phyloP scores from a whole-genome alignment of 768 basidiomycete species.

The Podaxis sp. region DNA sequence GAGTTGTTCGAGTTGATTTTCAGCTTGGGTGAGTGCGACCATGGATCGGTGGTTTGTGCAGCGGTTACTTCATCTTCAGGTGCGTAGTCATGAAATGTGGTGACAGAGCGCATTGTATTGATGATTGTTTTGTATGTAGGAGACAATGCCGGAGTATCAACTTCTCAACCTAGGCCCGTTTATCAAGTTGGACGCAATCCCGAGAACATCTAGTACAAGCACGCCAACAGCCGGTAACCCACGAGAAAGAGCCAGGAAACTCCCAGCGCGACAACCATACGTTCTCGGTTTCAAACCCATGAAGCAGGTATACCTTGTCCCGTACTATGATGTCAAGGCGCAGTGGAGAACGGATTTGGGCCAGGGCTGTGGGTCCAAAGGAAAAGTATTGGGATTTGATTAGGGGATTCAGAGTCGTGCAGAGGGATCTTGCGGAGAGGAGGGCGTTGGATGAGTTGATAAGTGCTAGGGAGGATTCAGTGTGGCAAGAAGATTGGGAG shows the following conservation, averaged over 20 bases:
- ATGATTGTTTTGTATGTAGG: neutral
- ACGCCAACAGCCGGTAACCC: neutral
- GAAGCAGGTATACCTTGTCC: neutral
- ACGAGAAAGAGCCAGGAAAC: neutral
- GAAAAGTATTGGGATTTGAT: conserved; percentile 5
- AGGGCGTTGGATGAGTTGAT: neutral
- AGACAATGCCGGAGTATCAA: neutral
- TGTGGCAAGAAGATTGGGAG: neutral
- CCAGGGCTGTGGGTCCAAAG: neutral
- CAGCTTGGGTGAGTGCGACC: neutral
- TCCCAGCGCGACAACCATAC: neutral
- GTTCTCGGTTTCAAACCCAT: neutral
- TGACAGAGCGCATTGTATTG: neutral
- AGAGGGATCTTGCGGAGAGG: neutral
- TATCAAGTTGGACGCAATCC: neutral
- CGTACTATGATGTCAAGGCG: neutral
- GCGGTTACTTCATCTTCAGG: conserved; percentile 8
- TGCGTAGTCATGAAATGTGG: neutral
- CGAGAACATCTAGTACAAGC: neutral
- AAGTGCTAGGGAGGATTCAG: neutral
- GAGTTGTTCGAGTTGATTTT: conserved; percentile 15
- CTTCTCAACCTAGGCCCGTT: neutral
- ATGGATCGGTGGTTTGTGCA: conserved; percentile 6
- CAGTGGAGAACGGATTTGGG: conserved; percentile 2
- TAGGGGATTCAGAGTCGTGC: neutral